These are phyloP conservation scores for Flaveria linearis DNA, from an alignment of 129 eudicot genomes.

Conservation along the genomic window DNA sequence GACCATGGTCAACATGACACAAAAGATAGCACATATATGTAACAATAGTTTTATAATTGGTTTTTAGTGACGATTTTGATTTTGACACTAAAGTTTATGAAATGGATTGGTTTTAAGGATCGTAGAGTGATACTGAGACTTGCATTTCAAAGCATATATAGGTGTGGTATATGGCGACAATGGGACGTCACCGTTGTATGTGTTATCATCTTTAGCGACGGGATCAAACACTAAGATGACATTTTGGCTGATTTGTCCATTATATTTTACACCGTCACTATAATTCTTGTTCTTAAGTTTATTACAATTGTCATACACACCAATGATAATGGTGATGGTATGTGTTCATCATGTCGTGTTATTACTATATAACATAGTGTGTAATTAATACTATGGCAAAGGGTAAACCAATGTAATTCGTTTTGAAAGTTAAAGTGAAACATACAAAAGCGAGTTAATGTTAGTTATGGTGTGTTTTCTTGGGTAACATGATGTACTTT, in stretches of 20 bases:
- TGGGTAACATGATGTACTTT: slow-evolving; percentile 63
- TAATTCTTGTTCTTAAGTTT: slow-evolving; percentile 66
- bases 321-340: slow-evolving; percentile 76
- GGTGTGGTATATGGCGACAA: slow-evolving; percentile 77
- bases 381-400: neutral
- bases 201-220: slow-evolving; percentile 49
- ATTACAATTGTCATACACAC: slow-evolving; percentile 61
- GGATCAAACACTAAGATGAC: slow-evolving; percentile 60
- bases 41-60: no score
- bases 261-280: slow-evolving; percentile 61
- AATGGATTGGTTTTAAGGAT: slow-evolving; percentile 15
- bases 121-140: slow-evolving; percentile 50
- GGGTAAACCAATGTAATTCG: no score
- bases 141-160: slow-evolving; percentile 74
- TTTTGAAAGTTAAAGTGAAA: no score
- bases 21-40: no score
- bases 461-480: neutral
- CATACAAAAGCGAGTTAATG: neutral
- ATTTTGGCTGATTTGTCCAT: slow-evolving; percentile 57
- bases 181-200: slow-evolving; percentile 78
- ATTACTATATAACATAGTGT: no score
- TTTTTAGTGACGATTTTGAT: neutral
- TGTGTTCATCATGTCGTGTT: no score
- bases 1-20: no score
- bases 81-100: neutral